Evolutionary conservation across 805 yeast species (phyloP).

Genomic region (Kluyveromyces siamensis): DNA sequence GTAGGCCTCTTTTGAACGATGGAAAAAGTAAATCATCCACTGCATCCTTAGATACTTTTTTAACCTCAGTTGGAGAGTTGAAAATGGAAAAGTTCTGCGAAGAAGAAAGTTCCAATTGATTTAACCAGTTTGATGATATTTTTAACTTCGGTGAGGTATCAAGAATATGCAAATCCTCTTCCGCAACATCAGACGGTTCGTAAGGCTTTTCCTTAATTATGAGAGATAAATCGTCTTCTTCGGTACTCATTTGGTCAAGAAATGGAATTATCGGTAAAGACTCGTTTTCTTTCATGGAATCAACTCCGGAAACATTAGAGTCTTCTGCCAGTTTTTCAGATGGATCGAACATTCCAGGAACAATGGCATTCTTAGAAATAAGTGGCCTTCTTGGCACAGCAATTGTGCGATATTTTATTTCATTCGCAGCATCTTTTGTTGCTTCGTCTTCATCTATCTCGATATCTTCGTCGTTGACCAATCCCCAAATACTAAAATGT

Average conservation of each 20-base stretch:
- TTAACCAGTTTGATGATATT: slow-evolving; percentile 52
- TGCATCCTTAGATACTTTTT: slow-evolving; percentile 11
- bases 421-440: slow-evolving; percentile 11
- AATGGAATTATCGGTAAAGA: not conserved
- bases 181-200: slow-evolving; percentile 52
- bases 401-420: slow-evolving; percentile 2
- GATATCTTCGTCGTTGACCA: slow-evolving; percentile 52
- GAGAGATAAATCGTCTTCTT: slow-evolving; percentile 22
- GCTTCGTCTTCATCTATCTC: slow-evolving; percentile 43
- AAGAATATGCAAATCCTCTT: slow-evolving; percentile 36
- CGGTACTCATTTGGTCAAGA: slow-evolving; percentile 13
- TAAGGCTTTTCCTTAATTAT: slow-evolving; percentile 55
- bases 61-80: not conserved
- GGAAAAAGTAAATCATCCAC: slow-evolving; percentile 28
- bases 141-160: slow-evolving; percentile 40
- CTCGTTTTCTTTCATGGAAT: not conserved
- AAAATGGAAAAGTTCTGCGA: slow-evolving; percentile 25
- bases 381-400: slow-evolving; percentile 1
- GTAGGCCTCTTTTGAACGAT: slow-evolving; percentile 32
- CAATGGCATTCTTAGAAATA: not conserved
- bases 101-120: slow-evolving; percentile 48
- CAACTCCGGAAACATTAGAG: not conserved
- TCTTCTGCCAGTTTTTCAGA: not conserved
- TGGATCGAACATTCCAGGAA: not conserved
- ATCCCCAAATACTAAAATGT: slow-evolving; percentile 94